A percentile compares a stretch with the other conserved stretches of the same genome.
Conservation (phyloP, 2,329 filamentous ascomycete species). For the Fusarium oligoseptatum region DNA sequence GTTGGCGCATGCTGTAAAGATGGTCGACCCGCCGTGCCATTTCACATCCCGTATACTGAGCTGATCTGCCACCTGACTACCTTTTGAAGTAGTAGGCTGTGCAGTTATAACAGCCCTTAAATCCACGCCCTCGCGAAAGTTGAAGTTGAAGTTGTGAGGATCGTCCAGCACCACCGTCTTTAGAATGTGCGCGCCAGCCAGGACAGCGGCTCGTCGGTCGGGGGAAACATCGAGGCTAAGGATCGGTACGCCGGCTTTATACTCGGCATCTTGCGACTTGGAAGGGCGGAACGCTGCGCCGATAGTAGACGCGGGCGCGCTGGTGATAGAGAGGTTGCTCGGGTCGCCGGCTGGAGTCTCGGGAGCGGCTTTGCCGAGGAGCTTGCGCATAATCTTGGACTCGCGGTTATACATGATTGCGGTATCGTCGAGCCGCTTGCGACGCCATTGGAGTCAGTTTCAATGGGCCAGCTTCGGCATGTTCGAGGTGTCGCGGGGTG, state of each 20-base stretch:
- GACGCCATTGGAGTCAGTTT: slow-evolving; percentile 49
- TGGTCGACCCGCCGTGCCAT: slow-evolving; percentile 66
- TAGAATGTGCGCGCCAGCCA: slow-evolving; percentile 71
- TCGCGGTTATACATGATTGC: slow-evolving; percentile 65
- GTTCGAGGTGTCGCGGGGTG: slow-evolving; percentile 4
- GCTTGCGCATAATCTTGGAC: slow-evolving; percentile 71
- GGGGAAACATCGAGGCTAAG: slow-evolving; percentile 70
- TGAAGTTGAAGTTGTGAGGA: slow-evolving; percentile 51
- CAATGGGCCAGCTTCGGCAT: slow-evolving; percentile 37
- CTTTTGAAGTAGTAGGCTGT: slow-evolving; percentile 57
- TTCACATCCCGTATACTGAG: slow-evolving; percentile 74
- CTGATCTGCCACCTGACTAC: slow-evolving; percentile 64
- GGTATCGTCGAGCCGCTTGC: slow-evolving; percentile 44
- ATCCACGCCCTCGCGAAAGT: slow-evolving; percentile 69
- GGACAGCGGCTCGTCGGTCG: slow-evolving; percentile 67
- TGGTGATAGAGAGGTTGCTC: slow-evolving; percentile 57
- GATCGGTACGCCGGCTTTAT: slow-evolving; percentile 66
- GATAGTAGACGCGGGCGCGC: slow-evolving; percentile 56
- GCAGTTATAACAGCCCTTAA: slow-evolving; percentile 68
- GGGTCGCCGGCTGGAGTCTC: slow-evolving; percentile 60
- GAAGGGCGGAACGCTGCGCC: slow-evolving; percentile 62
- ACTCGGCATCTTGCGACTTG: slow-evolving; percentile 68
- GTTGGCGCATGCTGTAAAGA: slow-evolving; percentile 74
- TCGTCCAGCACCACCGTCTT: slow-evolving; percentile 71
- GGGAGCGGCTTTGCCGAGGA: slow-evolving; percentile 66